Percentiles rank a stretch among this genome's conserved stretches.
phyloP scores from a whole-genome alignment of 163 green algal genomes.

The Chlorella variabilis region DNA sequence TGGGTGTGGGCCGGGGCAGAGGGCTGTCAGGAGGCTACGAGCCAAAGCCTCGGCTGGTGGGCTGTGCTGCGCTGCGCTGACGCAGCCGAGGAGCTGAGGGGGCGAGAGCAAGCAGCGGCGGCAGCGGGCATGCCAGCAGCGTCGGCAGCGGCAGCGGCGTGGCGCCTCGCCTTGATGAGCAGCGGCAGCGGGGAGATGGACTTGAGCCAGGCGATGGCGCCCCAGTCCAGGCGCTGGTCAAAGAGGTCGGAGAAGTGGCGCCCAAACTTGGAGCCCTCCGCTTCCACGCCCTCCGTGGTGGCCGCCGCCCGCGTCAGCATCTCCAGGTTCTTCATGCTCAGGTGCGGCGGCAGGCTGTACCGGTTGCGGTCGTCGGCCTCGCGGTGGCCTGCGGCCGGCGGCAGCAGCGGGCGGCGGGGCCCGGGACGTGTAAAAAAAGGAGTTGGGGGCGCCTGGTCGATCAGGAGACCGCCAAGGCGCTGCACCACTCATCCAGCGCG shows the following conservation, averaged over 20 bases:
- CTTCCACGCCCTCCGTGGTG: slow-evolving; percentile 7
- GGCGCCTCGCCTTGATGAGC: slow-evolving; percentile 86
- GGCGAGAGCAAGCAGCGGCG: neutral
- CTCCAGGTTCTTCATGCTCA: slow-evolving; percentile 55
- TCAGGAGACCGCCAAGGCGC: no score
- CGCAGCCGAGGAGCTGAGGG: no score
- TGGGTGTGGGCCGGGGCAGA: no score
- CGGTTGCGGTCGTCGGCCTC: slow-evolving; percentile 85
- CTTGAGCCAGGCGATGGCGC: slow-evolving; percentile 86
- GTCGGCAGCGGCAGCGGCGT: neutral
- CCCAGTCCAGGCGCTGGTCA: slow-evolving; percentile 88
- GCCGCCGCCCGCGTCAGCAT: slow-evolving; percentile 10
- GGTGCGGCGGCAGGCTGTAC: slow-evolving; percentile 55
- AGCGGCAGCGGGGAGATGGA: slow-evolving; percentile 86
- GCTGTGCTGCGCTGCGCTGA: no score
- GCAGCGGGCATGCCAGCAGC: no score
- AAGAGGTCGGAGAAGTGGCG: slow-evolving; percentile 78
- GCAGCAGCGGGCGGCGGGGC: neutral
- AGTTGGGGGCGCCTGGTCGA: no score
- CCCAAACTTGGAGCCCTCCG: slow-evolving; percentile 43
- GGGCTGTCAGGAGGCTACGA: no score
- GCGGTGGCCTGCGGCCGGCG: slow-evolving; percentile 61
- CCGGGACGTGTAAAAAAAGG: no score
- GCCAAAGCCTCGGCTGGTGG: no score
- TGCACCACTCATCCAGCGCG: no score